These are phyloP conservation scores for Cyclanthera cordifolia DNA, from an alignment of 306 rosid genomes.

Conservation along the genomic window DNA sequence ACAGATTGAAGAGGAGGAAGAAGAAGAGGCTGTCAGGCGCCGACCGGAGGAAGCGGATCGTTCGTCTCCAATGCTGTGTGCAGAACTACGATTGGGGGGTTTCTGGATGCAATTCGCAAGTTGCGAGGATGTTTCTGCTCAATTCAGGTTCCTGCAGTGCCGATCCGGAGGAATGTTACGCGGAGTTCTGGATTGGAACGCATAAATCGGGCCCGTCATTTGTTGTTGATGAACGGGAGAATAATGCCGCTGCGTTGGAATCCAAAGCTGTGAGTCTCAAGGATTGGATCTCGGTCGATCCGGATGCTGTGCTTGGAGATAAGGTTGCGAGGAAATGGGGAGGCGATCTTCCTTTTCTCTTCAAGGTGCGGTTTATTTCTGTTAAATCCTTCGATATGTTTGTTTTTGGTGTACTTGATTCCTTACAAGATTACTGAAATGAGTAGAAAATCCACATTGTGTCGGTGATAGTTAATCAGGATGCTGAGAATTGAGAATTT, in stretches of 20 bases:
- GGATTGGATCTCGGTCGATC: constrained; percentile 25
- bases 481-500: background rate
- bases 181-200: constrained; percentile 36
- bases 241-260: background rate
- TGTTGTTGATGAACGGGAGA: background rate
- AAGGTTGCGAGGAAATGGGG: constrained; percentile 30
- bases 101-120: constrained; percentile 22
- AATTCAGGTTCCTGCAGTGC: constrained; percentile 23
- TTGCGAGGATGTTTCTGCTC: constrained; percentile 24
- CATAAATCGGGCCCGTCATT: constrained; percentile 30
- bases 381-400: background rate
- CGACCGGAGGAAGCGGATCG: background rate
- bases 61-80: constrained; percentile 24
- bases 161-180: constrained; percentile 21
- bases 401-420: background rate
- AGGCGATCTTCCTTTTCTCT: constrained; percentile 29
- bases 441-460: background rate
- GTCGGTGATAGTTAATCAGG: background rate
- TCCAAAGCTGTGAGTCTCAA: constrained; percentile 23
- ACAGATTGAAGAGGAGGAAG: constrained; percentile 17
- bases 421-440: background rate
- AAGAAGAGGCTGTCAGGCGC: constrained; percentile 6
- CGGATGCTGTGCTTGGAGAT: constrained; percentile 19
- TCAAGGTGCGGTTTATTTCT: constrained; percentile 18
- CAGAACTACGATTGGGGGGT: constrained; percentile 33